Conservation (phyloP, 805 yeast species). For the Wickerhamomyces alni region DNA sequence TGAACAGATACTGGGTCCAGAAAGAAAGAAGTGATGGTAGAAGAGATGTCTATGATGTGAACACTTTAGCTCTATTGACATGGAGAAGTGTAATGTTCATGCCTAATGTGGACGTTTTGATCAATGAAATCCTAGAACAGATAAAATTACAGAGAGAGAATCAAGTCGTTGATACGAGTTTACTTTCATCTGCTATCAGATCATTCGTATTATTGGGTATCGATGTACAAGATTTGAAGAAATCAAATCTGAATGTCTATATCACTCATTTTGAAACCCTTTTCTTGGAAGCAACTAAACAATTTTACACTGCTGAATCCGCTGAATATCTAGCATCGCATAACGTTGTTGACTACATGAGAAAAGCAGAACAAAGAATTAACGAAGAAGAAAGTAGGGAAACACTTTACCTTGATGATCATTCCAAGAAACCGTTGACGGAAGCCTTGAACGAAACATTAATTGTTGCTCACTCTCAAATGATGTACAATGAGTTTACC, state of each 20-base stretch:
- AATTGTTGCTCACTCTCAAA: slow-evolving; percentile 71
- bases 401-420: slow-evolving; percentile 76
- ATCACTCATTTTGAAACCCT: slow-evolving; percentile 71
- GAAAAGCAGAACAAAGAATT: slow-evolving; percentile 75
- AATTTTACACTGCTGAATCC: slow-evolving; percentile 67
- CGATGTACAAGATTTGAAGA: slow-evolving; percentile 84
- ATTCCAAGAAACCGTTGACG: slow-evolving; percentile 71
- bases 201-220: slow-evolving; percentile 88
- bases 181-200: slow-evolving; percentile 67
- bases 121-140: slow-evolving; percentile 67
- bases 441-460: slow-evolving; percentile 71
- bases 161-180: slow-evolving; percentile 59
- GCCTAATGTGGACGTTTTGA: slow-evolving; percentile 51
- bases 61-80: slow-evolving; percentile 77
- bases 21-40: slow-evolving; percentile 93
- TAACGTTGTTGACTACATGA: slow-evolving; percentile 87
- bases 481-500: slow-evolving; percentile 71
- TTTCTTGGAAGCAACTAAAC: slow-evolving; percentile 64
- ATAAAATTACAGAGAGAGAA: slow-evolving; percentile 77
- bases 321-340: slow-evolving; percentile 58
- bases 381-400: slow-evolving; percentile 79
- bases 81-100: slow-evolving; percentile 86
- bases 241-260: slow-evolving; percentile 77
- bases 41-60: slow-evolving; percentile 84
- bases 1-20: slow-evolving; percentile 96